Percentiles rank a stretch among this genome's conserved stretches.
Evolutionary conservation across 139 green algal species (phyloP).

Genomic region (Cymbomonas tetramitiformis): DNA sequence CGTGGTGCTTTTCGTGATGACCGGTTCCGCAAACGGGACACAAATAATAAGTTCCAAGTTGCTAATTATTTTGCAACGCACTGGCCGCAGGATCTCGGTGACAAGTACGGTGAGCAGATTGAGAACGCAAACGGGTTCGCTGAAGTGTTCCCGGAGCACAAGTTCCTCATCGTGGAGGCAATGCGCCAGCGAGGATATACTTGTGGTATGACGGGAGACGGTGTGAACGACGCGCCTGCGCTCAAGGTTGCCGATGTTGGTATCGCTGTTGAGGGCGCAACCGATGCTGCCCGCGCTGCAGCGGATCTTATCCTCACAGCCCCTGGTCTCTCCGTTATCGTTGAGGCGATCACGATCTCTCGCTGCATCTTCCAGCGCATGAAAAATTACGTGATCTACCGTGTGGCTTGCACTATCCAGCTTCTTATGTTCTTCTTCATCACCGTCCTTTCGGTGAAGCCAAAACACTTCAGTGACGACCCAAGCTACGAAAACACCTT

Average conservation of each 20-base stretch:
- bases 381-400: constrained; percentile 67
- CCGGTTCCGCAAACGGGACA: no score
- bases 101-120: constrained; percentile 49
- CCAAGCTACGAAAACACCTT: constrained; percentile 39
- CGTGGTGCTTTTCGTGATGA: no score
- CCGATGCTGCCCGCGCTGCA: constrained; percentile 62
- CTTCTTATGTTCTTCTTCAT: constrained; percentile 78
- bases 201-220: constrained; percentile 67
- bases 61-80: no score
- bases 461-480: constrained; percentile 10
- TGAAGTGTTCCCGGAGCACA: constrained; percentile 57
- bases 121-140: constrained; percentile 58
- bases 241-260: constrained; percentile 68
- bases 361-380: constrained; percentile 63
- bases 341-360: constrained; percentile 53
- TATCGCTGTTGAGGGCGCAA: constrained; percentile 59
- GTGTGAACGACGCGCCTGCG: constrained; percentile 75
- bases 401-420: constrained; percentile 43
- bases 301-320: constrained; percentile 75
- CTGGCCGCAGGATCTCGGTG: constrained; percentile 47
- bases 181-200: constrained; percentile 27
- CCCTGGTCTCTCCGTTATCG: constrained; percentile 56
- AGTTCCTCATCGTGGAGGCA: constrained; percentile 60
- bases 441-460: constrained; percentile 48
- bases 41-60: no score